Base-by-base conservation (phyloP, 164 flowering plant species). In the Annona cherimola region DNA sequence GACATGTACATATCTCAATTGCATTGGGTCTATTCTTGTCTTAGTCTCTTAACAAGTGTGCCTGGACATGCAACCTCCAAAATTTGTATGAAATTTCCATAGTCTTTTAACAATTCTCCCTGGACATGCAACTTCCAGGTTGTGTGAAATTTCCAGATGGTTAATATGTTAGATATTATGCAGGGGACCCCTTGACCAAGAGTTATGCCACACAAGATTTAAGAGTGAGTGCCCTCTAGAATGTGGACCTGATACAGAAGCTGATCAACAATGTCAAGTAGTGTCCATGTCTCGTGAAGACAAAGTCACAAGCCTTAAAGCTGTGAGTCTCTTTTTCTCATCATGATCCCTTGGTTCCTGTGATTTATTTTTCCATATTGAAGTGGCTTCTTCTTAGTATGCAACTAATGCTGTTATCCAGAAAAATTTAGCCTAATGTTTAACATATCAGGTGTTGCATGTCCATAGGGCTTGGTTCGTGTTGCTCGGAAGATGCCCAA, bases 401-500 rank as follows among this genome's bases (percentile, higher is more conserved):
- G 63, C 19, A 5, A 16, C 35, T 60, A 60, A 20, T 20, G 4
- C 19, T 18, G 3, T 18, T 16, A 9, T 19, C 19, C 5, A 20
- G 35, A 9, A 20, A 19, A 60, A 60, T 20, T 60, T 60, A 60
- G 3, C 19, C 18, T 60, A 0, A 18, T 60, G 63, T 39, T n/a
- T 40, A 7, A 39, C 16, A 43, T 50, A 42, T 44, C 65, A 71
- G n/a, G 40, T 71, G 55, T 12, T 69, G 64, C 55, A 46, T 74
- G 64, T 69, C 71, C 79, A 55, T 68, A 94, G 98, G 98, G 94
- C 43, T 83, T 94, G 79, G 83, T 88, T 39, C 94, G 90, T 85
- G 95, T 94, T 68, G 88, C 98, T 54, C 81, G 91, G 81, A 94
- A 89, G 86, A 88, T 89, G 89, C 97, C 98, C 7, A 94, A 90